Percentiles rank a stretch among this genome's conserved stretches.
These are phyloP conservation scores for Penicillium ucsense DNA, from an alignment of 495 filamentous ascomycete genomes.

Conservation along the genomic window DNA sequence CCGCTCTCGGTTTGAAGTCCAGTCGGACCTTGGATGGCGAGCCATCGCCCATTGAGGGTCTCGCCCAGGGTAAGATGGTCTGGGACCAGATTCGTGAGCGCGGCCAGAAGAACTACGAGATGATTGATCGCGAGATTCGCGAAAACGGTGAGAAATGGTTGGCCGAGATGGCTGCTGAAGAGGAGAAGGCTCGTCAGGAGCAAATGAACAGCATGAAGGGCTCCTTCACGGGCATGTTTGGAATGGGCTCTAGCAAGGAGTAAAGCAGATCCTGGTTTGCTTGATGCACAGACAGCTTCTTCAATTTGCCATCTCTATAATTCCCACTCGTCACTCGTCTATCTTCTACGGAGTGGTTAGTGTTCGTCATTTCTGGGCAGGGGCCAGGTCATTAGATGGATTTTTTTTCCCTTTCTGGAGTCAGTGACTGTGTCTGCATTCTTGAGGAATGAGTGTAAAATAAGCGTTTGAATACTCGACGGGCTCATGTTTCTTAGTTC, in stretches of 20 bases:
- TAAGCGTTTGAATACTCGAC: constrained; percentile 20
- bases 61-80: constrained; percentile 86
- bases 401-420: constrained; percentile 2
- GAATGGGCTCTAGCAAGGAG: constrained; percentile 25
- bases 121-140: constrained; percentile 77
- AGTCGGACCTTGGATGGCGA: constrained; percentile 51
- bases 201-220: constrained; percentile 80
- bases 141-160: constrained; percentile 92
- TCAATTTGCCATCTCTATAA: not conserved
- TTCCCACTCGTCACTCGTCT: constrained; percentile 11
- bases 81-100: constrained; percentile 86
- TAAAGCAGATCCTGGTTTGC: constrained; percentile 7
- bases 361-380: constrained; percentile 15
- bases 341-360: constrained; percentile 1
- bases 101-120: constrained; percentile 80
- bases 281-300: not conserved
- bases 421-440: constrained; percentile 12
- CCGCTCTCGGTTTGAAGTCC: constrained; percentile 66
- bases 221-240: constrained; percentile 49
- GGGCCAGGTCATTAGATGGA: constrained; percentile 20
- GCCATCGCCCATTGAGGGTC: constrained; percentile 56
- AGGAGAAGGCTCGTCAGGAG: constrained; percentile 80
- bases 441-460: constrained; percentile 31
- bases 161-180: constrained; percentile 74
- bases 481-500: constrained; percentile 17